Evolutionary conservation across 768 basidiomycete species (phyloP).

Genomic region (Lyophyllum decastes): DNA sequence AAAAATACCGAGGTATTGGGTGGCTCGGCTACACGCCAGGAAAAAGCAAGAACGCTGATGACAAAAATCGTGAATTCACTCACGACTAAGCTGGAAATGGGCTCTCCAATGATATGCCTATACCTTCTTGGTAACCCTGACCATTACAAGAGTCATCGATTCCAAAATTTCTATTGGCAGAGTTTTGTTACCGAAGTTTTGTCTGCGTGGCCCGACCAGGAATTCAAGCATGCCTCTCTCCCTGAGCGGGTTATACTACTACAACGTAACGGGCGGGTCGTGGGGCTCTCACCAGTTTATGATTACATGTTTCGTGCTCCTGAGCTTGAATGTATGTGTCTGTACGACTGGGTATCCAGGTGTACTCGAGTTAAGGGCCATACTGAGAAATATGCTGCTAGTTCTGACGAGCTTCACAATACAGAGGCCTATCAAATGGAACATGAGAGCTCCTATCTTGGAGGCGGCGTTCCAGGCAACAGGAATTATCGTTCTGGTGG

Average conservation of each 20-base stretch:
- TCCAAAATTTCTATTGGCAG: slow-evolving; percentile 34
- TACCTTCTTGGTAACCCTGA: slow-evolving; percentile 37
- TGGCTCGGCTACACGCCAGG: slow-evolving; percentile 8
- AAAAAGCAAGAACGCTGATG: slow-evolving; percentile 30
- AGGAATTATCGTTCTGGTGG: not conserved
- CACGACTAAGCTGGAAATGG: slow-evolving; percentile 36
- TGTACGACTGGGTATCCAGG: slow-evolving; percentile 29
- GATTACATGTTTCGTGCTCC: slow-evolving; percentile 32
- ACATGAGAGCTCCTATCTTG: not conserved
- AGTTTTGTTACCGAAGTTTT: no score
- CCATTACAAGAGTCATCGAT: slow-evolving; percentile 36
- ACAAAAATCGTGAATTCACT: slow-evolving; percentile 36
- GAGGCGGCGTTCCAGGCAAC: not conserved
- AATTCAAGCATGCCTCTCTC: not conserved
- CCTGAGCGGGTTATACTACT: slow-evolving; percentile 22
- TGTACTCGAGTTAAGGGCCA: slow-evolving; percentile 10
- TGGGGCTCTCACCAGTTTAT: slow-evolving; percentile 25
- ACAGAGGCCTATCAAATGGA: not conserved
- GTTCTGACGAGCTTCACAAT: not conserved
- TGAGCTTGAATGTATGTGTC: slow-evolving; percentile 13
- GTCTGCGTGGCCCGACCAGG: slow-evolving; percentile 10
- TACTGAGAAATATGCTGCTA: not conserved
- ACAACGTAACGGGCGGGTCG: slow-evolving; percentile 13
- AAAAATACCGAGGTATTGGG: no score
- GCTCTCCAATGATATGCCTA: slow-evolving; percentile 33